phyloP scores from a whole-genome alignment of 768 basidiomycete species.

The Russula abietina region DNA sequence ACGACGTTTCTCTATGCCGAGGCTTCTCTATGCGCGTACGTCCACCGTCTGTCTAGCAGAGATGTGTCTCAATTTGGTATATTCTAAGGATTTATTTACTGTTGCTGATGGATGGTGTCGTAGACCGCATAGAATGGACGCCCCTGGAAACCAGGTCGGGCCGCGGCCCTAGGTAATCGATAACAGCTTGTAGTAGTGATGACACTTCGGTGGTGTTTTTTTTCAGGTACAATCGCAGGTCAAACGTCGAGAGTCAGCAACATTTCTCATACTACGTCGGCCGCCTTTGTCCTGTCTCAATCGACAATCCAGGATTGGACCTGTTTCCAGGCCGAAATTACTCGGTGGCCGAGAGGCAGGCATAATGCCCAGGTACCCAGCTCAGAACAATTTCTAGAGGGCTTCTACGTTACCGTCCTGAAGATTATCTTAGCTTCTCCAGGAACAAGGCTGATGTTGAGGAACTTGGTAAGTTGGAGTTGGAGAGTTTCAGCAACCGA shows the following conservation, averaged over 20 bases:
- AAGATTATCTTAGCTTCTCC: too few species aligned
- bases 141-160: conserved; percentile 70
- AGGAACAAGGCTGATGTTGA: too few species aligned
- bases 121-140: conserved; percentile 60
- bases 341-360: conserved; percentile 63
- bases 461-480: conserved; percentile 53
- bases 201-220: conserved; percentile 55
- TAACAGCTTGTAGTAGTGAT: conserved; percentile 45
- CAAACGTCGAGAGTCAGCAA: conserved; percentile 74
- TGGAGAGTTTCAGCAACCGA: not conserved
- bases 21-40: conserved; percentile 62
- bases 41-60: conserved; percentile 7
- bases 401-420: conserved; percentile 42
- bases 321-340: conserved; percentile 55
- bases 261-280: conserved; percentile 70
- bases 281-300: conserved; percentile 29
- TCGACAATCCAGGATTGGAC: not conserved
- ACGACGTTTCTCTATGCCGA: conserved; percentile 50
- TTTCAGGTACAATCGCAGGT: conserved; percentile 73
- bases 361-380: conserved; percentile 68
- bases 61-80: not conserved
- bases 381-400: conserved; percentile 61
- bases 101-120: not conserved
- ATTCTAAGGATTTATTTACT: conserved; percentile 30
- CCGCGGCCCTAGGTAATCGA: conserved; percentile 9